A percentile compares a stretch with the other conserved stretches of the same genome.
Evolutionary conservation across 345 rosid genomes (phyloP).

Genomic region (Eucalyptus erythrocorys): DNA sequence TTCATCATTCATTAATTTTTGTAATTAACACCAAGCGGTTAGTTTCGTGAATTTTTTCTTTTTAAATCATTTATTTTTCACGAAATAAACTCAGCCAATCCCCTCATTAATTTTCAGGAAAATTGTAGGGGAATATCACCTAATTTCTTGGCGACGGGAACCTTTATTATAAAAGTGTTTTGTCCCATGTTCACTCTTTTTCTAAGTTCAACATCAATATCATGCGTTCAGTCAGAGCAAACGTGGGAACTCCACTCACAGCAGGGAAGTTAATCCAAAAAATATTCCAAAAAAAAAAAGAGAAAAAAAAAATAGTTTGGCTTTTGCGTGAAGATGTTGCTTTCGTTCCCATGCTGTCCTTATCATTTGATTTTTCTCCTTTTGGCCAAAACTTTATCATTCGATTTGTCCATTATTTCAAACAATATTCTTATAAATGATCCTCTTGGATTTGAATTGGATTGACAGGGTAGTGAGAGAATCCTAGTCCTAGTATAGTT

Average conservation of each 20-base stretch:
- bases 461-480: not conserved
- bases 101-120: accelerated
- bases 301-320: not conserved
- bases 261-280: not conserved
- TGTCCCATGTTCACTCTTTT: not conserved
- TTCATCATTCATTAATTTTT: not conserved
- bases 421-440: not conserved
- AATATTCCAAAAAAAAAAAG: not conserved
- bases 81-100: not conserved
- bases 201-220: not conserved
- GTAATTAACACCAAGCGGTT: accelerated
- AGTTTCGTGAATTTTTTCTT: accelerated
- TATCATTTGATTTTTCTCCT: not conserved
- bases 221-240: not conserved
- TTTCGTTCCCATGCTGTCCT: not conserved
- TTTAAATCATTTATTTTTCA: accelerated
- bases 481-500: not conserved
- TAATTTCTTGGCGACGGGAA: not conserved
- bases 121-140: not conserved
- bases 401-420: not conserved
- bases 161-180: not conserved
- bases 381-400: not conserved
- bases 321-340: not conserved
- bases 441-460: not conserved
- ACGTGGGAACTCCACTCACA: not conserved